Evolutionary conservation across 163 green algal genomes (phyloP), one percentile per base, ranked within the genome.

Genomic region (Scenedesmus sp.): DNA sequence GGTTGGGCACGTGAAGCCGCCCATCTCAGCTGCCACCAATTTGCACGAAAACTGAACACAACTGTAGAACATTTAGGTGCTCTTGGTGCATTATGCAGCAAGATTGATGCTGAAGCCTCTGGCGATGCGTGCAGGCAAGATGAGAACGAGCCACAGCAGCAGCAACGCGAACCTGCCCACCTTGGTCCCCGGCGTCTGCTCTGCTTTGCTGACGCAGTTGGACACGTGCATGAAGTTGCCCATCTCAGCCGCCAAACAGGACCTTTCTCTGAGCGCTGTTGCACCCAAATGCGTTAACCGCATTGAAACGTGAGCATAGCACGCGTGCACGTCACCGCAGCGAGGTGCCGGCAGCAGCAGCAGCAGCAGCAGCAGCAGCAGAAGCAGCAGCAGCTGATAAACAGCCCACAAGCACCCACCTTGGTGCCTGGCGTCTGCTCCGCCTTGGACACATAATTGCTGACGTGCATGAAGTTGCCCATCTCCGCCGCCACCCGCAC

Each of bases 241-340:
- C 93, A 98, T 93, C 95, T 99, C 97, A 6, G 98, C 92, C 9
- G 93, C 20, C 7, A 20, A 3, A 55, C 73, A 82, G 73, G 6
- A 12, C 20, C 6, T 93, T 26, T 97, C 96, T 46, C 94, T 92
- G 82, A 99, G 96, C 88, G 98, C 95, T 52, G 95, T 96, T 62
- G 99, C 92, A 94, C 97, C 99, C 97, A 99, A 98, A 64, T 94
- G 76, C 15, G 98, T 91, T 60, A 98, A 95, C 94, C 99, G 97
- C 91, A 96, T 97, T 8, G 91, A 85, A 15, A 96, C 98, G 64
- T 96, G 97, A 95, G 97, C 99, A 94, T 99, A 99, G 95, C 99
- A 98, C 0, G 97, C 95, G 96, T 98, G 95, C 77, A 7, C 20
- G 8, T 7, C 46, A 62, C 56, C 54, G 23, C 54, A 46, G 34